Evolutionary conservation across 179 eudicot species (phyloP).

Genomic region (Carnegiea gigantea): DNA sequence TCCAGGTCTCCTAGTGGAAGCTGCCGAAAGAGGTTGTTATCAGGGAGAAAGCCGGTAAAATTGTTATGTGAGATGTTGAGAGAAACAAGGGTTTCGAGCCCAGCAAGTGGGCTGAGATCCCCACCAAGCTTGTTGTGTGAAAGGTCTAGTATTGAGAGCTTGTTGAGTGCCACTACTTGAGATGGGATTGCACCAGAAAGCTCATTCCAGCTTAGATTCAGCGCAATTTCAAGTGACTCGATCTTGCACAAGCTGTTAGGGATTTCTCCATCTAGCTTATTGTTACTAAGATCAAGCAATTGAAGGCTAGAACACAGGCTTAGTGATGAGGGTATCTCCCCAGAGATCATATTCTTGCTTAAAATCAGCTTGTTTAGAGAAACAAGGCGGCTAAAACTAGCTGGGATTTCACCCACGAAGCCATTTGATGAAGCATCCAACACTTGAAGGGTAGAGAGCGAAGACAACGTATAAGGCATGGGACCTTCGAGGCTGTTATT

Average conservation of each 20-base stretch:
- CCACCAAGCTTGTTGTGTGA: slow-evolving; percentile 40
- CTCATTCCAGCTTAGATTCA: slow-evolving; percentile 35
- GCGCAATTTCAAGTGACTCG: slow-evolving; percentile 37
- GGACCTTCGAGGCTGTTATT: slow-evolving; percentile 41
- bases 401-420: slow-evolving; percentile 48
- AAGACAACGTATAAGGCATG: slow-evolving; percentile 43
- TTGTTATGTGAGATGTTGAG: slow-evolving; percentile 56
- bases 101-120: slow-evolving; percentile 28
- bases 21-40: slow-evolving; percentile 47
- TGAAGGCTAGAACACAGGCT: slow-evolving; percentile 54
- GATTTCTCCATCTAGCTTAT: slow-evolving; percentile 42
- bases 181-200: slow-evolving; percentile 40
- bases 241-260: slow-evolving; percentile 42
- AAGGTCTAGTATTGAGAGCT: slow-evolving; percentile 38
- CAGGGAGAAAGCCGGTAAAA: slow-evolving; percentile 53
- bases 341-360: slow-evolving; percentile 45
- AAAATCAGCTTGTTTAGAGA: slow-evolving; percentile 51
- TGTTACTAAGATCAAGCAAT: slow-evolving; percentile 53
- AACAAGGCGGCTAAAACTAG: slow-evolving; percentile 45
- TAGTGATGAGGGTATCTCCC: slow-evolving; percentile 47
- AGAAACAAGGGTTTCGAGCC: slow-evolving; percentile 50
- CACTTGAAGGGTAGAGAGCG: slow-evolving; percentile 46
- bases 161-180: slow-evolving; percentile 30
- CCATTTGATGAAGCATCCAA: slow-evolving; percentile 53
- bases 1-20: slow-evolving; percentile 37